A percentile compares a stretch with the other conserved stretches of the same genome.
Evolutionary conservation across 2,329 filamentous ascomycete species (phyloP).

Genomic region (Trichoderma sp.): DNA sequence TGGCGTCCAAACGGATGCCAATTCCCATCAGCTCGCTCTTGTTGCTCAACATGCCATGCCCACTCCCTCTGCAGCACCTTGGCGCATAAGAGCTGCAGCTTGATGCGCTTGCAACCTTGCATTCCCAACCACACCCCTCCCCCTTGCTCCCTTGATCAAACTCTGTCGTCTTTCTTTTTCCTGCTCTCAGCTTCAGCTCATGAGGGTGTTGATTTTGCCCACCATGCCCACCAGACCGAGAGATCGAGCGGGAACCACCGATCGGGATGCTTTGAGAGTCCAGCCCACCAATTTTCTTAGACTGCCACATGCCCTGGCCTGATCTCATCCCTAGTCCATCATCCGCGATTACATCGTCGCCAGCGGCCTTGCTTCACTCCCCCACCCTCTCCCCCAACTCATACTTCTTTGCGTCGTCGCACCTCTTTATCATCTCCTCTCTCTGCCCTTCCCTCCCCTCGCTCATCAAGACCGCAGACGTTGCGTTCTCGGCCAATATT

Average conservation of each 20-base stretch:
- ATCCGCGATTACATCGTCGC: constrained; percentile 16
- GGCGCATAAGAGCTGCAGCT: constrained; percentile 19
- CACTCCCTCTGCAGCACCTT: constrained; percentile 12
- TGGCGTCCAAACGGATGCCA: constrained; percentile 16
- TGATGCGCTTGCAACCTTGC: constrained; percentile 18
- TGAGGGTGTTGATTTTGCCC: constrained; percentile 6
- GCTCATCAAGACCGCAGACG: neutral
- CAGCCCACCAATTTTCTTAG: constrained; percentile 4
- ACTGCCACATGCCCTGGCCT: constrained; percentile 15
- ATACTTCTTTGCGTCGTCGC: constrained; percentile 16
- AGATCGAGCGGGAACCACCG: constrained; percentile 26
- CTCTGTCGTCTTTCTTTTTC: neutral
- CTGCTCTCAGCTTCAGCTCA: neutral
- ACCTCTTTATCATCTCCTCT: constrained; percentile 19
- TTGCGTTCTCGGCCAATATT: constrained; percentile 11
- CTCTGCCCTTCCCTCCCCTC: neutral
- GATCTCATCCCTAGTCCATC: neutral
- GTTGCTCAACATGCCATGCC: constrained; percentile 9
- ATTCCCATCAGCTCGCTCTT: constrained; percentile 12
- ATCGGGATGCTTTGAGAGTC: constrained; percentile 17
- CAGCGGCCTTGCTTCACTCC: constrained; percentile 11
- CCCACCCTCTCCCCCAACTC: constrained; percentile 1
- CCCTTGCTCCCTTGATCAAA: constrained; percentile 5
- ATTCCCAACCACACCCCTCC: constrained; percentile 11
- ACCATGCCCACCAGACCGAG: constrained; percentile 18